Evolutionary conservation across 768 basidiomycete genomes (phyloP), one percentile per base, ranked within the genome.

Genomic region (Termitomyces sp.): DNA sequence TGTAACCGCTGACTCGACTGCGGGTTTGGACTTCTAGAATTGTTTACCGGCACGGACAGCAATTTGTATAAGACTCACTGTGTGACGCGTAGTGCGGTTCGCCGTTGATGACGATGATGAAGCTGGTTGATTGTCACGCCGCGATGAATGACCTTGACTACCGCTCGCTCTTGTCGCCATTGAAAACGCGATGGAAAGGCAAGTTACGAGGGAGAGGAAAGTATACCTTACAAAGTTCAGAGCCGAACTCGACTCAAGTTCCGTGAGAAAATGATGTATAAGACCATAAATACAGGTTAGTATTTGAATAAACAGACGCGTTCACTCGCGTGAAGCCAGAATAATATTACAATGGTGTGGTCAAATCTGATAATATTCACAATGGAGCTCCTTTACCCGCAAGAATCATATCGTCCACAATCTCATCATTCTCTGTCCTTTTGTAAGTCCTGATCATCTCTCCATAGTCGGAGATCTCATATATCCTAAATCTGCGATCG

Each of bases 371-470:
- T 54, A 70, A 60, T 13, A 69, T 10, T 61, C 38, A 61, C 50
- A 69, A 60, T 13, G 70, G 69, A 24, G 83, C 75, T 36, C 76
- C 78, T 51, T 70, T 73, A 2, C 90, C 90, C 3, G 79, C 77
- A 6, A 92, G 75, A 12, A 83, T 67, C 73, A 88, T 79, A 59
- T 81, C 78, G 63, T 90, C 86, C 45, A 90, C 52, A 14, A 90
- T 74, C 55, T 81, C 82, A 54, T 86, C 85, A 57, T 86, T 76
- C 67, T 91, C 90, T 4, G 83, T 86, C 40, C 85, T 83, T 72
- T 97, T 97, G 71, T 90, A 81, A 38, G 96, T 96, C 68, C 79
- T 76, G 68, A 98, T 92, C 6, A 84, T 94, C 78, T 98, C 96
- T 46, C 96, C 96, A 64, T 81, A 98, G 60, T 93, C 85, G 18